Conservation (phyloP, 2,329 filamentous ascomycete genomes). For the Fusarium nelsonii region DNA sequence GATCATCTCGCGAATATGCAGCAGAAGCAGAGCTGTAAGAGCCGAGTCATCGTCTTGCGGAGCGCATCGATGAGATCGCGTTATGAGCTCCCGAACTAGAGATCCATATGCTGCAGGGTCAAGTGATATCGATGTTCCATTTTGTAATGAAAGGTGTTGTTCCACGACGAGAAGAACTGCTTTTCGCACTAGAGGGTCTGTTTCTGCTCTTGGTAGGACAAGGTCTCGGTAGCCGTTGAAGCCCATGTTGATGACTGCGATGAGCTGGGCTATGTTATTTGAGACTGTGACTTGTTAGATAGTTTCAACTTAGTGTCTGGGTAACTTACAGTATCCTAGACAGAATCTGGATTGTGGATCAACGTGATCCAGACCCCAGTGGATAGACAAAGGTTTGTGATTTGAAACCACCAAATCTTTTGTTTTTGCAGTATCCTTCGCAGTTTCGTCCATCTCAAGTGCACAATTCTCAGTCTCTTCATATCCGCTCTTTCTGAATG, state of each 20-base stretch:
- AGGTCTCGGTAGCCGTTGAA: constrained; percentile 44
- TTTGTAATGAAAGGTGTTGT: constrained; percentile 41
- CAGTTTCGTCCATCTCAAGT: accelerated
- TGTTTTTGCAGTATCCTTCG: background rate
- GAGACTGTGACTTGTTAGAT: constrained; percentile 27
- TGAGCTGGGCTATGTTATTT: constrained; percentile 42
- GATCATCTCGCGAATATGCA: constrained; percentile 43
- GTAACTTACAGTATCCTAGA: constrained; percentile 34
- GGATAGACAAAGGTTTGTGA: background rate
- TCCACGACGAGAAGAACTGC: constrained; percentile 39
- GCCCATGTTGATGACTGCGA: constrained; percentile 43
- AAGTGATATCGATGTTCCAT: constrained; percentile 7
- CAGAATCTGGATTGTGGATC: constrained; percentile 37
- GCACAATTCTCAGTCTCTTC: background rate
- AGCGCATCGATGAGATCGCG: constrained; percentile 32
- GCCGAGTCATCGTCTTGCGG: constrained; percentile 43
- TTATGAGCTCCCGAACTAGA: constrained; percentile 35
- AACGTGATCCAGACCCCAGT: constrained; percentile 34
- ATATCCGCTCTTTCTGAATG: constrained; percentile 18
- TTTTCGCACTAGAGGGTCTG: constrained; percentile 35
- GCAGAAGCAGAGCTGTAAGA: constrained; percentile 33
- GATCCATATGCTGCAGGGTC: constrained; percentile 31
- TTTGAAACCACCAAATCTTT: background rate
- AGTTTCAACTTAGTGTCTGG: accelerated
- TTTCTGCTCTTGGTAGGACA: constrained; percentile 37